phyloP scores from a whole-genome alignment of 257 asterid genomes.

The Haberlea rhodopensis region DNA sequence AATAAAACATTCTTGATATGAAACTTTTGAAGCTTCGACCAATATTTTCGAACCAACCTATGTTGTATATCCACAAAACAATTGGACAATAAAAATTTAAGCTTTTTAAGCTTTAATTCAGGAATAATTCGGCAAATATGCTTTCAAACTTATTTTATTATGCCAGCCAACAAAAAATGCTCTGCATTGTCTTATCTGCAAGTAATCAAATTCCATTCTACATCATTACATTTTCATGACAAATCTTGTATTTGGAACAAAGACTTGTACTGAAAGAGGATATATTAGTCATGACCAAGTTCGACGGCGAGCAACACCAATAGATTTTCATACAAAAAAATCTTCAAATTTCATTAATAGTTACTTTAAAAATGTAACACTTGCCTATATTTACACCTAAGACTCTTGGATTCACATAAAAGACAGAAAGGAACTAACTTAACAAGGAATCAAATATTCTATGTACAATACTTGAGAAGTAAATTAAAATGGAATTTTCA shows the following conservation, averaged over 20 bases:
- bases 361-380: neutral
- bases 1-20: no score
- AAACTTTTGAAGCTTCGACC: neutral
- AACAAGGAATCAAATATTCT: slow-evolving; percentile 8
- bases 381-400: neutral
- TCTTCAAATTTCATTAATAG: neutral
- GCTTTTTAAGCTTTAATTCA: neutral
- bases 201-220: neutral
- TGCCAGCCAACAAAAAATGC: neutral
- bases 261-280: neutral
- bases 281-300: neutral
- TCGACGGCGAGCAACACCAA: neutral
- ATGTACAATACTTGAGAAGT: slow-evolving; percentile 8
- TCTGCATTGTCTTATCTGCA: neutral
- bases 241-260: neutral
- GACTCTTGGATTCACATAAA: neutral
- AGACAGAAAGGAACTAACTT: slow-evolving; percentile 2
- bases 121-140: neutral
- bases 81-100: slow-evolving; percentile 18
- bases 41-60: neutral
- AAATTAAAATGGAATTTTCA: neutral
- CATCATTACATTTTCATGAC: no score
- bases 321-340: neutral
- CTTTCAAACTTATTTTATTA: neutral
- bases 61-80: slow-evolving; percentile 8